These are phyloP conservation scores for Macrophomina phaseolina DNA, from an alignment of 2,329 filamentous ascomycete species.

Conservation along the genomic window DNA sequence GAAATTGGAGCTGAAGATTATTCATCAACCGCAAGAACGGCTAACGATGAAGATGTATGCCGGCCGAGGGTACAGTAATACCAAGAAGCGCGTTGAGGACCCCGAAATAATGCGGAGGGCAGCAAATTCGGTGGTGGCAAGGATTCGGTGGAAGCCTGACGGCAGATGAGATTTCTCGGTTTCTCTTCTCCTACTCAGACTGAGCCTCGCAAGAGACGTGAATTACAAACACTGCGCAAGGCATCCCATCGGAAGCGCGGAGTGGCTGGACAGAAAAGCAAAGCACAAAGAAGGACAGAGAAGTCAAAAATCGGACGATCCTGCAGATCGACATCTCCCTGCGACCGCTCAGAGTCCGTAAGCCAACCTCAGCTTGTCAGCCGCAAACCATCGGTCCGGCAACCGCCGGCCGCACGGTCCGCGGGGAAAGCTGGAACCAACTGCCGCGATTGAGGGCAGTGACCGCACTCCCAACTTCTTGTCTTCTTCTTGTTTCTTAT, in stretches of 20 bases:
- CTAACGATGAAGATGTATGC: not conserved
- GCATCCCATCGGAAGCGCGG: not conserved
- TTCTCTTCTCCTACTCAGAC: too few relatives aligned
- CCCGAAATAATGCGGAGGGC: too few relatives aligned
- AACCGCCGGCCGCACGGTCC: conserved; percentile 20
- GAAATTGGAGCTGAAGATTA: too few relatives aligned
- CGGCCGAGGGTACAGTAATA: not conserved
- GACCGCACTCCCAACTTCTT: not conserved
- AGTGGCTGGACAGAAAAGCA: not conserved
- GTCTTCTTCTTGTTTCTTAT: not conserved
- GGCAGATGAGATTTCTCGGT: too few relatives aligned
- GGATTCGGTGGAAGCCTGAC: too few relatives aligned
- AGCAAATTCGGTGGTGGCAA: too few relatives aligned
- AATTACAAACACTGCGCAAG: not conserved
- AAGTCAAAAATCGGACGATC: not conserved
- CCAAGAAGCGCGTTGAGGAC: too few relatives aligned
- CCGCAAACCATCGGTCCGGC: conserved; percentile 19
- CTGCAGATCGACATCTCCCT: conserved; percentile 12
- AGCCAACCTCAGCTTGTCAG: conserved; percentile 8
- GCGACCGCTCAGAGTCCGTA: not conserved
- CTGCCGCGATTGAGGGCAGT: not conserved
- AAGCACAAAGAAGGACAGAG: not conserved
- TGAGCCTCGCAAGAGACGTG: not conserved
- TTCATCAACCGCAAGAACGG: too few relatives aligned
- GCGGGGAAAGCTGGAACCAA: not conserved